These are phyloP conservation scores for Cladosporium sphaerospermum DNA, from an alignment of 2,329 filamentous ascomycete genomes.

Conservation along the genomic window DNA sequence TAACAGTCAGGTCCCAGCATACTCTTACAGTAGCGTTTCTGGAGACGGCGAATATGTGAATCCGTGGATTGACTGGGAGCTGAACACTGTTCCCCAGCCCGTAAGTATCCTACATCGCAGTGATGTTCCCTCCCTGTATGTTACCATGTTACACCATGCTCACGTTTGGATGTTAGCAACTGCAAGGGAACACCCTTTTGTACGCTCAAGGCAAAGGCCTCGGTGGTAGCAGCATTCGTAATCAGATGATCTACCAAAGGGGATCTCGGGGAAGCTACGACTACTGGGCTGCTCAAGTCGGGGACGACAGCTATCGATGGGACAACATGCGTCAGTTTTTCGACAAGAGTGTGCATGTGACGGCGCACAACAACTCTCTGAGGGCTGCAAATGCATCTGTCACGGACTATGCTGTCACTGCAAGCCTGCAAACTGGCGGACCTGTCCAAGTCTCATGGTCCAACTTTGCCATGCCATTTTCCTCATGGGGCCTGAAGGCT, in stretches of 20 bases:
- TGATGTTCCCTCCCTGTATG: no score
- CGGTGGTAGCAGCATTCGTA: constrained; percentile 23
- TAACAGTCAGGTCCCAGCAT: constrained; percentile 24
- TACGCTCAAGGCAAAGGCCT: constrained; percentile 26
- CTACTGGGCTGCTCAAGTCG: constrained; percentile 31
- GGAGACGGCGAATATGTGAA: constrained; percentile 14
- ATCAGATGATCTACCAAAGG: constrained; percentile 25
- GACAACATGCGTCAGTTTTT: constrained; percentile 25
- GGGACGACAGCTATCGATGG: constrained; percentile 28
- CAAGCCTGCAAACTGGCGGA: constrained; percentile 20
- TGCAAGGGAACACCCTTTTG: constrained; percentile 18
- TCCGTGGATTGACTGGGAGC: constrained; percentile 25
- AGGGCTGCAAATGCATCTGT: constrained; percentile 2
- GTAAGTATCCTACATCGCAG: not conserved
- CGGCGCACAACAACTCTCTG: constrained; percentile 12
- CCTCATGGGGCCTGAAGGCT: constrained; percentile 1
- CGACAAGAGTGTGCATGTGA: constrained; percentile 21
- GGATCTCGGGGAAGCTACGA: constrained; percentile 28
- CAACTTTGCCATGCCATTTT: constrained; percentile 5
- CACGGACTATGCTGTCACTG: constrained; percentile 6
- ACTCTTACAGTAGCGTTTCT: constrained; percentile 16
- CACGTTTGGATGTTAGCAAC: not conserved
- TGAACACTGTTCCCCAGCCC: constrained; percentile 23
- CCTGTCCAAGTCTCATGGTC: constrained; percentile 31
- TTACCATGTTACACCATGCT: not conserved